These are phyloP conservation scores for Leccinum pachyderme DNA, from an alignment of 1,284 basidiomycete genomes.

Conservation along the genomic window DNA sequence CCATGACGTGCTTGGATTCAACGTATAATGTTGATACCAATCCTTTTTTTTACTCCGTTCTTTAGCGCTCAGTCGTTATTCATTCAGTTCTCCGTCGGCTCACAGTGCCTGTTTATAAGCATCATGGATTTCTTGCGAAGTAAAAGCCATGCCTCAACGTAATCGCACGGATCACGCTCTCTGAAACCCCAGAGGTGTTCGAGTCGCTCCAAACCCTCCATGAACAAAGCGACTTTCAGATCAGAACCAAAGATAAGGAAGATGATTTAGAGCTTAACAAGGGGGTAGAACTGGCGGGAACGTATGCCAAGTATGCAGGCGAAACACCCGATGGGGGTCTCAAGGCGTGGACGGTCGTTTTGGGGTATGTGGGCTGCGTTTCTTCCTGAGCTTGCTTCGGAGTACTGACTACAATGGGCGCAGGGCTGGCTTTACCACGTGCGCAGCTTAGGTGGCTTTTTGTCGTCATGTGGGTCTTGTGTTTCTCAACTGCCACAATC, in stretches of 20 bases:
- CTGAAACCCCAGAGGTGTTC: not conserved
- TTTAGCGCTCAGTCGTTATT: not conserved
- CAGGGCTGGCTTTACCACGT: constrained; percentile 23
- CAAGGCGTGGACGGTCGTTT: constrained; percentile 50
- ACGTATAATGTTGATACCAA: not conserved
- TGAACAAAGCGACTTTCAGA: not conserved
- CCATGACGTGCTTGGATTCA: not conserved
- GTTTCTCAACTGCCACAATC: not conserved
- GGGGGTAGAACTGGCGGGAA: not conserved
- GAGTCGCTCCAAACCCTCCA: constrained; percentile 10
- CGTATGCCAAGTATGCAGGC: constrained; percentile 22
- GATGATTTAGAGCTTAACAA: not conserved
- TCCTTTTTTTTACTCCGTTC: not conserved
- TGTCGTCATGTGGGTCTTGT: not conserved
- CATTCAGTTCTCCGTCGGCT: not conserved
- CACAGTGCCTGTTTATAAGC: not conserved
- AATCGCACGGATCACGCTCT: not conserved
- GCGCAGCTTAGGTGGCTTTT: constrained; percentile 10
- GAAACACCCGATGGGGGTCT: constrained; percentile 49
- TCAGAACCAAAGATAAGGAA: not conserved
- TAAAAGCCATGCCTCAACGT: not conserved
- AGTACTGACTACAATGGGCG: constrained; percentile 9
- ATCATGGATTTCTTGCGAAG: constrained; percentile 3
- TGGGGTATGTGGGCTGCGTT: constrained; percentile 36
- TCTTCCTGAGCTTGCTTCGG: not conserved